A percentile compares a stretch with the other conserved stretches of the same genome.
phyloP scores from a whole-genome alignment of 176 grass and related monocot genomes.

The Phoenix roebelenii region DNA sequence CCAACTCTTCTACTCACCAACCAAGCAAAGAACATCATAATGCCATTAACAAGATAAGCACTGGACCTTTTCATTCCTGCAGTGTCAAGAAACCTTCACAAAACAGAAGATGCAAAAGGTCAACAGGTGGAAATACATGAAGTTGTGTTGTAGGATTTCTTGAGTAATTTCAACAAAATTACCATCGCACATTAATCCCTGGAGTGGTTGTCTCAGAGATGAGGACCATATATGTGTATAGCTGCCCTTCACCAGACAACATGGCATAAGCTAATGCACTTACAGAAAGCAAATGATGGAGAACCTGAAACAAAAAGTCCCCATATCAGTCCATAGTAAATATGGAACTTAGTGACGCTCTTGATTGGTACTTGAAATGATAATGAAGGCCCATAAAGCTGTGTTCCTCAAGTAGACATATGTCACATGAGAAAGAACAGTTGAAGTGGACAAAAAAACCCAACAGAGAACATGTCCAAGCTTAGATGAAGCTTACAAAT shows the following conservation, averaged over 20 bases:
- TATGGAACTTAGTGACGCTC: no score
- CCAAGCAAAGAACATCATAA: constrained; percentile 83
- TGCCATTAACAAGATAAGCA: constrained; percentile 84
- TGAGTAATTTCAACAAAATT: constrained; percentile 31
- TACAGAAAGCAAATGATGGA: constrained; percentile 81
- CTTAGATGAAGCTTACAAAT: constrained; percentile 1
- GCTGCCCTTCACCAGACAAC: constrained; percentile 76
- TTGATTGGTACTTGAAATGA: no score
- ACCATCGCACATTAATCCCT: constrained; percentile 96
- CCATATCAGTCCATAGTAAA: not conserved
- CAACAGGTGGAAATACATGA: constrained; percentile 14
- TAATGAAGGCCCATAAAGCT: no score
- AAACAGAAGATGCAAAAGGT: constrained; percentile 23
- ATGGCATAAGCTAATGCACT: constrained; percentile 63
- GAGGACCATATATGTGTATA: constrained; percentile 98
- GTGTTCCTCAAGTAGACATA: no score
- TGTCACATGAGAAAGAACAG: no score
- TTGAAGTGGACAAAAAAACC: no score
- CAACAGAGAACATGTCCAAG: not conserved
- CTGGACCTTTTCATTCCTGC: constrained; percentile 91
- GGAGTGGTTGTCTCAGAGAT: constrained; percentile 96
- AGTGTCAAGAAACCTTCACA: constrained; percentile 90
- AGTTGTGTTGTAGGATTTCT: not conserved
- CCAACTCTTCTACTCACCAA: constrained; percentile 41
- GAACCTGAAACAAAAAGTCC: constrained; percentile 43